Evolutionary conservation across 2,329 filamentous ascomycete species (phyloP), one percentile per base, ranked within the genome.

Genomic region (Paracamarosporium sp.): DNA sequence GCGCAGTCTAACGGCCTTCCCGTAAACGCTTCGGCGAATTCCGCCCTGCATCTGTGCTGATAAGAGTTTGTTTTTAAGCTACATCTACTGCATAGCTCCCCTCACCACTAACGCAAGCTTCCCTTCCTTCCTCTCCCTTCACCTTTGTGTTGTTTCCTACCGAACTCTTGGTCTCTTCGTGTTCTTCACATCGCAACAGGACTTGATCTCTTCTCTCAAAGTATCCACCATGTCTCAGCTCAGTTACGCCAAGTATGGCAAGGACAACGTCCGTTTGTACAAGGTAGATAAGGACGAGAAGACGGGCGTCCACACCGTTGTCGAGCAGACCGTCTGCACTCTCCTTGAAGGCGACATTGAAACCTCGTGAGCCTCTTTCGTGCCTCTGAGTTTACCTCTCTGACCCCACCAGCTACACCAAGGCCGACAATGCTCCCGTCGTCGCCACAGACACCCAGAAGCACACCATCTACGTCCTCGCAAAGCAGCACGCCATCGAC

Each of bases 401-500:
- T 71, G 56, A 75, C 58, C 36, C 6, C 12, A 33, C 35, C 62
- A 96, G 92, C 64, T 99, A 97, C 85, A 99, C 94, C 61, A 79
- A 86, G 73, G 94, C 92, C 69, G 93, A 99, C 82, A 99, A 99
- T 85, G 91, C 89, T 70, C 91, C 96, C 64, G 88, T 99, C 57
- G 94, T 99, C 60, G 93, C 95, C 63, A 99, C 95, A 60, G 95
- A 99, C 80, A 94, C 93, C 25, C 96, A 98, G 82, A 99, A 99
- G 83, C 97, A 99, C 81, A 98, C 80, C 50, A 72, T 72, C 68
- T 97, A 95, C 83, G 93, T 99, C 80, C 90, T 92, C 74, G 94
- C 95, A 73, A 97, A 97, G 82, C 90, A 96, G 80, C 85, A 96
- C 81, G 91, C 93, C 31, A 90, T 99, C 69, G 92, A 89, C 67